Evolutionary conservation across 805 yeast species (phyloP), one percentile per base, ranked within the genome.

Genomic region (Myxozyma lipomycoides): DNA sequence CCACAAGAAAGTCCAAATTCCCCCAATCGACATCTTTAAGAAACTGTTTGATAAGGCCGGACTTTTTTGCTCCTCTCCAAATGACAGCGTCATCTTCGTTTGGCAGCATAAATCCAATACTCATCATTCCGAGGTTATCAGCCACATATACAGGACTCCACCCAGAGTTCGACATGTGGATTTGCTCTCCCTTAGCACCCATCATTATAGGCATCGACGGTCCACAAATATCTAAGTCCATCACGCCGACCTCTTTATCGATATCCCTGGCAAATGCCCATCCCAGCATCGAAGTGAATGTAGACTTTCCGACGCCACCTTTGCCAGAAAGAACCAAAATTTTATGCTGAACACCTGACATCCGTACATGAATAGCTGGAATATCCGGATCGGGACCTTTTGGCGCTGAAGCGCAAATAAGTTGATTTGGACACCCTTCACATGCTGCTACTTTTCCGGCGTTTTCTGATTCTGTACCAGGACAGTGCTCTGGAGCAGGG

Each of bases 51-150:
- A 93, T 93, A 43, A 93, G 73, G 0, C 95, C 89, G 61, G 86
- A 89, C 70, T 93, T 93, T 72, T 93, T 93, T n/a, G 88, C 83
- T 3, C 98, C 98, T 63, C 98, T 76, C 98, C 98, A 93, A 38
- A 93, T 91, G 45, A 93, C 81, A 0, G 98, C 97, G 30, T 95
- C 81, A 66, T 91, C 97, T 26, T 81, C 82, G 63, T 86, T 87
- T 0, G 98, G 98, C 37, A 91, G 75, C 95, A 91, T 86, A 66
- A 85, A 93, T 38, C 90, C 95, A 45, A 93, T 91, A 43, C 95
- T 85, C 93, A 93, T 89, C 71, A 93, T 79, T 0, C 97, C 98
- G 53, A 93, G 71, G 67, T 93, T 93, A 64, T 93, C 98, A 9
- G 90, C 86, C 0, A 90, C 95, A 63, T 93, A 93, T 1, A 93